Percentiles rank a stretch among this genome's conserved stretches.
Conservation (phyloP, 495 filamentous ascomycete genomes). For the Penicillium arizonense region DNA sequence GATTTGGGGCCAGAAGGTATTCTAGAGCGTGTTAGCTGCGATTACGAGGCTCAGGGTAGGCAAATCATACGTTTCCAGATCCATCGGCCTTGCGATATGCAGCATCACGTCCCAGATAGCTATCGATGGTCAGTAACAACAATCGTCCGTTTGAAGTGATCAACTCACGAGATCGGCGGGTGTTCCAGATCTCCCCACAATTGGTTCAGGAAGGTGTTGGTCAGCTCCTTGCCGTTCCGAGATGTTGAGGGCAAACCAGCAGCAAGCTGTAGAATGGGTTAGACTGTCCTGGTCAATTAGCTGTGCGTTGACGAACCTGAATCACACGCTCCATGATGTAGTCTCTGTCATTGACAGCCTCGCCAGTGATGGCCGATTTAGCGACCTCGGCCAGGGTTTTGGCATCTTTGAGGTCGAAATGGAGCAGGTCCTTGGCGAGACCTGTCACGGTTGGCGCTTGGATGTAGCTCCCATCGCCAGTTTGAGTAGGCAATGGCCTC, state of each 20-base stretch:
- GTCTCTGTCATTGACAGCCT: conserved; percentile 81
- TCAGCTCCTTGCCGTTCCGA: conserved; percentile 50
- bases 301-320: conserved; percentile 26
- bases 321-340: conserved; percentile 59
- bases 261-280: conserved; percentile 28
- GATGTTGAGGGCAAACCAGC: conserved; percentile 53
- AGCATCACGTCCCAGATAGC: conserved; percentile 51
- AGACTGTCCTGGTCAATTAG: neutral
- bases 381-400: conserved; percentile 45
- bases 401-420: conserved; percentile 40
- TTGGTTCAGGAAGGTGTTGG: conserved; percentile 57
- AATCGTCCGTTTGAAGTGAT: neutral
- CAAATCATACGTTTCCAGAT: conserved; percentile 54
- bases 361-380: conserved; percentile 72
- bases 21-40: conserved; percentile 30
- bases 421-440: conserved; percentile 35
- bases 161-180: conserved; percentile 60
- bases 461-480: conserved; percentile 58
- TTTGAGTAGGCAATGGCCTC: conserved; percentile 61
- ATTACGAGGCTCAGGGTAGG: neutral
- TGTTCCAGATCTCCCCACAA: conserved; percentile 71
- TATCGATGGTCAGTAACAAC: conserved; percentile 29
- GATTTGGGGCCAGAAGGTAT: conserved; percentile 59
- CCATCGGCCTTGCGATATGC: conserved; percentile 69
- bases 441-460: conserved; percentile 30